Base-by-base conservation (phyloP, 495 filamentous ascomycete genomes). In the Opeltia flavorubescens region DNA sequence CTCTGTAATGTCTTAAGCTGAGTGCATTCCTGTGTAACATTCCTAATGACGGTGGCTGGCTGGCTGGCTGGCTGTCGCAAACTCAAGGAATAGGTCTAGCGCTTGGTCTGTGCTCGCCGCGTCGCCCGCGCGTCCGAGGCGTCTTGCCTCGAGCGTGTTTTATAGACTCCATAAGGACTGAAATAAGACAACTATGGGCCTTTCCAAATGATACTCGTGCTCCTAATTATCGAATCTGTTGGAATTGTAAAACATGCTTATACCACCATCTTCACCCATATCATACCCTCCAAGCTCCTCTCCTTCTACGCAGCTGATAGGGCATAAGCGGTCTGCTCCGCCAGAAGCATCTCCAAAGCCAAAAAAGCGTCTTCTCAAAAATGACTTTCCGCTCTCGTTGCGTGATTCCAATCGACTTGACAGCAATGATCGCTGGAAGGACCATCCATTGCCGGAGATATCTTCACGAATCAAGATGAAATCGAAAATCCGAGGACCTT, bases 181-280 rank as follows among this genome's bases (percentile, higher is more conserved):
- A n/a, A n/a, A n/a, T n/a, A n/a, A n/a, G n/a, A n/a, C n/a, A n/a
- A n/a, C n/a, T n/a, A n/a, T n/a, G n/a, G n/a, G n/a, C n/a, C n/a
- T n/a, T n/a, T n/a, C n/a, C n/a, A n/a, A n/a, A n/a, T n/a, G n/a
- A n/a, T 51, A 30, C 50, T 50, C 25, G 5, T 44, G 17, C 24
- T 39, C 35, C 18, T 21, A 1, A 5, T 24, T 24, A 21, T 15
- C n/a, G 11, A 18, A 18, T 17, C 20, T 0, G 26, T n/a, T 4
- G 21, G 36, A 13, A 46, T 41, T 9, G 5, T 20, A 49, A 6
- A 74, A 62, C 26, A 83, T 85, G 75, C 70, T 76, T 6, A 65
- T 76, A 31, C 69, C 76, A 12, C 38, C 38, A 23, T 82, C 81
- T 2, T 81, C 80, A 13, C 76, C 80, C 18, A 59, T 75, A 13